A percentile compares a stretch with the other conserved stretches of the same genome.
Conservation (phyloP, 169 alveolate species). For the Eimeria acervulina region DNA sequence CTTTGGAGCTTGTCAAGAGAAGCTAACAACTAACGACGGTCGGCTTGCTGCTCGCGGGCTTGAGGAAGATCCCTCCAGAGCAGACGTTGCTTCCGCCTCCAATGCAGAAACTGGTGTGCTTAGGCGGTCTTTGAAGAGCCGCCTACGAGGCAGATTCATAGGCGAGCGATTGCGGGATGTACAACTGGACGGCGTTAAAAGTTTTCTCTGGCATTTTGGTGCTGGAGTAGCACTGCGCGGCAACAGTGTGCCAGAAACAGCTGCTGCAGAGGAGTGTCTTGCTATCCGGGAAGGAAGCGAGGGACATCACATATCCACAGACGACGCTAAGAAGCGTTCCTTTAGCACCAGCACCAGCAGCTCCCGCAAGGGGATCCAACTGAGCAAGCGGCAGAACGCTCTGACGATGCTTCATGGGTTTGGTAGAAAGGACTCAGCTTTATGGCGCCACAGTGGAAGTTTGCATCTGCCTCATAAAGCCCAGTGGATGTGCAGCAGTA, state of each 20-base stretch:
- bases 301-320: background rate
- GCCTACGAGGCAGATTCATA: background rate
- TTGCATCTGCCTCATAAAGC: slow-evolving; percentile 1
- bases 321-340: background rate
- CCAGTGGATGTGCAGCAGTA: background rate
- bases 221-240: background rate
- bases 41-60: background rate
- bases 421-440: background rate
- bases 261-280: background rate
- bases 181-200: background rate
- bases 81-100: background rate
- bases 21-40: background rate
- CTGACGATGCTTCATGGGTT: background rate
- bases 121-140: background rate
- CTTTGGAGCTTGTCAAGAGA: background rate
- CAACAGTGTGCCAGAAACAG: background rate
- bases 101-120: background rate
- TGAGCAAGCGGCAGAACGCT: background rate
- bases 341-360: background rate
- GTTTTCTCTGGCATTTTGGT: background rate
- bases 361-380: background rate
- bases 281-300: background rate
- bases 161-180: background rate
- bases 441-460: background rate
- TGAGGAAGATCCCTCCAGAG: background rate